Percentiles rank a stretch among this genome's conserved stretches.
phyloP scores from a whole-genome alignment of 163 green algal genomes.

The Scenedesmus sp. region DNA sequence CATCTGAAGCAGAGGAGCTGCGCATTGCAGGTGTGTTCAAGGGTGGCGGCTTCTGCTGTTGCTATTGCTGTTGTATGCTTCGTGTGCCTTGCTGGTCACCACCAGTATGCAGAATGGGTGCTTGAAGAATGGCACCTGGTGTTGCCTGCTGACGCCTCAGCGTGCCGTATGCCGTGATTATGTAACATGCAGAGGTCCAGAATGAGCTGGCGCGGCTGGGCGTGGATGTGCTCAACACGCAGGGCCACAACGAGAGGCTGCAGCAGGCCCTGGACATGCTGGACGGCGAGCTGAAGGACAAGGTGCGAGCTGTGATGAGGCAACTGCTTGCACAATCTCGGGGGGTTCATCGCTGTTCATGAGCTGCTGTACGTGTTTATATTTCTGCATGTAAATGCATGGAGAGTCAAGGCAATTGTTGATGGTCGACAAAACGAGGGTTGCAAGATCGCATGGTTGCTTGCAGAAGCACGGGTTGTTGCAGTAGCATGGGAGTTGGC shows the following conservation, averaged over 20 bases:
- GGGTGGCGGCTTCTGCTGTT: slow-evolving; percentile 41
- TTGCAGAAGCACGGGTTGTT: too few species aligned
- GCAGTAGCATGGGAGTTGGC: too few species aligned
- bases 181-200: slow-evolving; percentile 63
- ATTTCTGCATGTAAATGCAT: too few species aligned
- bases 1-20: slow-evolving; percentile 72
- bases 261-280: slow-evolving; percentile 80
- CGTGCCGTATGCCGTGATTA: neutral
- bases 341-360: too few species aligned
- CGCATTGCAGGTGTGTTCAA: slow-evolving; percentile 80
- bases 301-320: slow-evolving; percentile 42
- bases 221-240: slow-evolving; percentile 88
- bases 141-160: neutral
- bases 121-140: neutral
- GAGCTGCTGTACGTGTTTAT: too few species aligned
- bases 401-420: too few species aligned
- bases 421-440: too few species aligned
- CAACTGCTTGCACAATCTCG: too few species aligned
- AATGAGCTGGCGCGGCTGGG: slow-evolving; percentile 89
- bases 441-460: too few species aligned
- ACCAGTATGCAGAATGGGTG: too few species aligned
- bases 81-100: too few species aligned
- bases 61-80: neutral
- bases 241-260: slow-evolving; percentile 82
- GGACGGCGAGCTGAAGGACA: slow-evolving; percentile 80